Evolutionary conservation across 2,329 filamentous ascomycete species (phyloP).

Genomic region (Colletotrichum chlorophyti): DNA sequence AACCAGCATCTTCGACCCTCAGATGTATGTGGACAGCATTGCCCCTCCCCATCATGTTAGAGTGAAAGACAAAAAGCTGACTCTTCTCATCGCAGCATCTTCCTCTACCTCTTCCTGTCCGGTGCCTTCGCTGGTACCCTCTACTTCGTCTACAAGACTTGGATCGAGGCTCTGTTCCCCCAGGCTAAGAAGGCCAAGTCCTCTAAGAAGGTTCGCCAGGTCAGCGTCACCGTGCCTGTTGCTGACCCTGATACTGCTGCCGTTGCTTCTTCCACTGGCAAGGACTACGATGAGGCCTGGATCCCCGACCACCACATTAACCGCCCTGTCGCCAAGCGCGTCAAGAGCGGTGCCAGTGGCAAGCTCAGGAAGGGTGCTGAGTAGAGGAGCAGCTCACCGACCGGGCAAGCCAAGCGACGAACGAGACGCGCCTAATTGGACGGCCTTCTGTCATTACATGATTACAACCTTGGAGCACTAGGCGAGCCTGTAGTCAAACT

Average conservation of each 20-base stretch:
- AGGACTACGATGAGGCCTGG: conserved; percentile 91
- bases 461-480: not conserved
- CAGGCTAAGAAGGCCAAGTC: conserved; percentile 76
- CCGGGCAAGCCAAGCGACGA: not conserved
- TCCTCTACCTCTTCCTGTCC: conserved; percentile 92
- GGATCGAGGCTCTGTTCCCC: conserved; percentile 95
- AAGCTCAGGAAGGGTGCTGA: conserved; percentile 41
- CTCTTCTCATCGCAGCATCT: conserved; percentile 72
- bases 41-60: not conserved
- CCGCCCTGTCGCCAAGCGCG: conserved; percentile 75
- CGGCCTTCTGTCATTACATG: not conserved
- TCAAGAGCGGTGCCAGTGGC: conserved; percentile 62
- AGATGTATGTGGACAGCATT: conserved; percentile 72
- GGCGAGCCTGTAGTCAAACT: not conserved
- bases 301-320: conserved; percentile 90
- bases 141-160: conserved; percentile 98
- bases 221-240: conserved; percentile 65
- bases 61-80: conserved; percentile 61
- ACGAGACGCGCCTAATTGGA: conserved; percentile 9
- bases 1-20: conserved; percentile 90
- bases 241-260: conserved; percentile 75
- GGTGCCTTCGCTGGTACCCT: conserved; percentile 78
- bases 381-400: conserved; percentile 6
- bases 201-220: conserved; percentile 71
- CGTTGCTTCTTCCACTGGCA: conserved; percentile 70